These are phyloP conservation scores for Cronartium quercuum DNA, from an alignment of 1,284 basidiomycete genomes.

Conservation along the genomic window DNA sequence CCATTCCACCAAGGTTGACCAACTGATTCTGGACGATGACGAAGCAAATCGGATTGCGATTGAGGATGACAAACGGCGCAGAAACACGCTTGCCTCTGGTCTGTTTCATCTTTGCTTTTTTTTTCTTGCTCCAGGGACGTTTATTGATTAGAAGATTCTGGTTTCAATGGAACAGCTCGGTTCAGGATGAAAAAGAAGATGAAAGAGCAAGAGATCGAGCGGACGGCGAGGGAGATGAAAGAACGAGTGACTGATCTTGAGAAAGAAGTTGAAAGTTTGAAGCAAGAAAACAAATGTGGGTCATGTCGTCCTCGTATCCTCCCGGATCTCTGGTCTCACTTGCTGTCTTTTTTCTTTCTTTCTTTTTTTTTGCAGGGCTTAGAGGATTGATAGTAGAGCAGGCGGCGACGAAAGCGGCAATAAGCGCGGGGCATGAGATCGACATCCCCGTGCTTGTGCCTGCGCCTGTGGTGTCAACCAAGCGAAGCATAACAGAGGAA, in stretches of 20 bases:
- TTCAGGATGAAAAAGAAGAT: conserved; percentile 40
- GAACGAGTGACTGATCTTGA: conserved; percentile 34
- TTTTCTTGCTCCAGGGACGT: neutral
- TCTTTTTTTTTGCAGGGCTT: conserved; percentile 8
- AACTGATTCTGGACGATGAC: conserved; percentile 19
- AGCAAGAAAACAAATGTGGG: conserved; percentile 39
- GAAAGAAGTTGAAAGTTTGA: conserved; percentile 34
- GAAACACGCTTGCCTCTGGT: conserved; percentile 38
- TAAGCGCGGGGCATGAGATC: neutral
- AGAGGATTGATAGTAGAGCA: conserved; percentile 36
- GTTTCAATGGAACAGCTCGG: conserved; percentile 8
- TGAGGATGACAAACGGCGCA: conserved; percentile 36
- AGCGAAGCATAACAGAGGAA: too few species aligned
- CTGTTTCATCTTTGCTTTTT: neutral
- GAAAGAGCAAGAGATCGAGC: conserved; percentile 38
- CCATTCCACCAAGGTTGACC: neutral
- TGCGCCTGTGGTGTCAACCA: too few species aligned
- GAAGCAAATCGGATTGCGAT: conserved; percentile 26
- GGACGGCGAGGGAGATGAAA: conserved; percentile 27
- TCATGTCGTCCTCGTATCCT: neutral
- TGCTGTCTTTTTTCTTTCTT: neutral
- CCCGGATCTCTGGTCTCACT: neutral
- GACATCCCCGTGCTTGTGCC: too few species aligned
- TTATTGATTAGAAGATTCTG: neutral
- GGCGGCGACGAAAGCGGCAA: conserved; percentile 14